A percentile compares a stretch with the other conserved stretches of the same genome.
Evolutionary conservation across 139 green algal genomes (phyloP).

Genomic region (Chlamydomonas incerta): DNA sequence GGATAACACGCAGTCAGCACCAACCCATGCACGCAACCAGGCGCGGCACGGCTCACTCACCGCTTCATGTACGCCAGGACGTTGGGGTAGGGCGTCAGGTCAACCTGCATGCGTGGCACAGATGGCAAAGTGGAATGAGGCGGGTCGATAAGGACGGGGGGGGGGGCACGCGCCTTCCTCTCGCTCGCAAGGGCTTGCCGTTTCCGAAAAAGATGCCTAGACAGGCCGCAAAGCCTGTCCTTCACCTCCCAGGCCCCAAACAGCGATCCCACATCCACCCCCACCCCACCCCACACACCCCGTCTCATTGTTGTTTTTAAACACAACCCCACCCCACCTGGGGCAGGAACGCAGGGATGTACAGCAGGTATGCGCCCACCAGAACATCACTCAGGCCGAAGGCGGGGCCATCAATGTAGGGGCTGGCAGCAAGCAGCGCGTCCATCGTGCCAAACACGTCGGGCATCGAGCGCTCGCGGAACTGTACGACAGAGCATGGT

Average conservation of each 20-base stretch:
- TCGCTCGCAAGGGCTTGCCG: not conserved
- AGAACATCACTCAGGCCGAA: slow-evolving; percentile 56
- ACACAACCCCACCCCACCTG: not conserved
- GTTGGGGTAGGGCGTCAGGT: slow-evolving; percentile 51
- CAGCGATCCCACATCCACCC: too few relatives aligned
- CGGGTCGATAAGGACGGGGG: too few relatives aligned
- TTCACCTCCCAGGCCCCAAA: too few relatives aligned
- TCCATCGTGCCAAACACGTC: slow-evolving; percentile 48
- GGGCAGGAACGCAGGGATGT: slow-evolving; percentile 52
- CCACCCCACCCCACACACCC: not conserved
- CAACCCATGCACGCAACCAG: too few relatives aligned
- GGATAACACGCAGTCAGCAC: too few relatives aligned
- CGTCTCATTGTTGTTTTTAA: too few relatives aligned
- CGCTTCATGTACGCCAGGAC: slow-evolving; percentile 58
- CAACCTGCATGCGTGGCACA: slow-evolving; percentile 17
- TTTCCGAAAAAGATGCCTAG: too few relatives aligned
- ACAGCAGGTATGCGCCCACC: slow-evolving; percentile 52
- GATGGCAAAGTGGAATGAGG: too few relatives aligned
- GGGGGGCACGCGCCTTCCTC: too few relatives aligned
- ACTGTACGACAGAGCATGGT: not conserved
- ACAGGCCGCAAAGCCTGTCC: too few relatives aligned
- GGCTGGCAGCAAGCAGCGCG: slow-evolving; percentile 23
- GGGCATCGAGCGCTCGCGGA: slow-evolving; percentile 49
- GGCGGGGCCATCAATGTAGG: slow-evolving; percentile 44
- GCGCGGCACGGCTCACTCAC: not conserved